Conservation (phyloP, 176 grass and related monocot species). For the Juncus effusus region DNA sequence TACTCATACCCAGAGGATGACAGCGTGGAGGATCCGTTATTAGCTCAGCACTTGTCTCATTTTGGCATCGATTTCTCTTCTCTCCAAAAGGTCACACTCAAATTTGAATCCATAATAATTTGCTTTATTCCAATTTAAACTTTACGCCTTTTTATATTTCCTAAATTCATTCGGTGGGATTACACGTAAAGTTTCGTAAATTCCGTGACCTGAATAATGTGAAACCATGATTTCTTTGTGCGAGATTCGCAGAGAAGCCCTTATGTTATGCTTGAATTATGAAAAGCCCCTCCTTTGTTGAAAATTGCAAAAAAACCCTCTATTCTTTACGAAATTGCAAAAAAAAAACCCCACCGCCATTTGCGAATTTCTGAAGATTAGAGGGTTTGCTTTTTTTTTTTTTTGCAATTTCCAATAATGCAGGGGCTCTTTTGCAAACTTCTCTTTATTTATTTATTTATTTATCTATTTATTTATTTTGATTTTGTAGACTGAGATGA, state of each 20-base stretch:
- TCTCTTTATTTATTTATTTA: neutral
- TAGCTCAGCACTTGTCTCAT: constrained; percentile 93
- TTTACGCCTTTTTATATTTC: too few relatives aligned
- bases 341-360: neutral
- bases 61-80: constrained; percentile 98
- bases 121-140: neutral
- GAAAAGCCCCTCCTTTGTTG: constrained; percentile 6
- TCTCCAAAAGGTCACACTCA: constrained; percentile 74
- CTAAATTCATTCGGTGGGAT: too few relatives aligned
- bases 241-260: too few relatives aligned
- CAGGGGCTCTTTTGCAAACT: too few relatives aligned
- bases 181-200: too few relatives aligned
- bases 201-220: too few relatives aligned
- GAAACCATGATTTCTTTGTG: too few relatives aligned
- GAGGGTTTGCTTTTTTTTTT: neutral
- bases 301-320: neutral
- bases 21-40: constrained; percentile 81
- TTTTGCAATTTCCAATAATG: neutral
- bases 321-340: neutral
- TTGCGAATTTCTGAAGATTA: too few relatives aligned
- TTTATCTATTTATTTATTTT: constrained; percentile 14
- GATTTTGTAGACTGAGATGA: constrained; percentile 88
- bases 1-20: constrained; percentile 98
- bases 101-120: neutral
- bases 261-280: too few relatives aligned